phyloP scores from a whole-genome alignment of 202 grass and related monocot species.

The Setaria italica region DNA sequence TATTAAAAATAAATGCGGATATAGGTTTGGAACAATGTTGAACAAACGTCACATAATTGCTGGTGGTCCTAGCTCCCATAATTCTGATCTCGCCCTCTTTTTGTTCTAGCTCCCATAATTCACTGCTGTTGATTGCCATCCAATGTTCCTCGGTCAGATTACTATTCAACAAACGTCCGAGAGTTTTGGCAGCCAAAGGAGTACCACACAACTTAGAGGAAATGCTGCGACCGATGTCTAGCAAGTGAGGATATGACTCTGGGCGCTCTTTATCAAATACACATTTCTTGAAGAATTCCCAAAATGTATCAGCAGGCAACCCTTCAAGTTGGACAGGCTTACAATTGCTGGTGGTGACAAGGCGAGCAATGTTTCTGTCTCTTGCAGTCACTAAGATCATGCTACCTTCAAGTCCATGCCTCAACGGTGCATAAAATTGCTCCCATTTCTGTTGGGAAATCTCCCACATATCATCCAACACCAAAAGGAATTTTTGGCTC shows the following conservation, averaged over 20 bases:
- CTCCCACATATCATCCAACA: constrained; percentile 62
- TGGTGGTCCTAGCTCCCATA: no score
- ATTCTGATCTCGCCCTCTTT: not conserved
- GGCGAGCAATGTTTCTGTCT: constrained; percentile 7
- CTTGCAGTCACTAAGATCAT: constrained; percentile 52
- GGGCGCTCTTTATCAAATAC: not conserved
- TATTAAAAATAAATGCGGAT: no score
- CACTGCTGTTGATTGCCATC: not conserved
- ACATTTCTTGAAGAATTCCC: constrained; percentile 21
- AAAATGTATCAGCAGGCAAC: constrained; percentile 31
- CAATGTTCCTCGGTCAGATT: not conserved
- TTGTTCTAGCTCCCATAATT: not conserved
- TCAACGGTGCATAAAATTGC: constrained; percentile 19
- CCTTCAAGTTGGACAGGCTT: not conserved
- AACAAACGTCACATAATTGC: no score
- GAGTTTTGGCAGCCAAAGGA: constrained; percentile 53
- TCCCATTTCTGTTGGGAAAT: constrained; percentile 23
- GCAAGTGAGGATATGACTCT: constrained; percentile 20
- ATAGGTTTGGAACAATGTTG: no score
- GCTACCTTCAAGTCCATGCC: constrained; percentile 18
- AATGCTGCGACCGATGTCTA: constrained; percentile 34
- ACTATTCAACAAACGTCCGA: constrained; percentile 29
- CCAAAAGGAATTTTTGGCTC: constrained; percentile 43
- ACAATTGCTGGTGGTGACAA: not conserved
- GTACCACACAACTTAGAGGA: constrained; percentile 13